Conservation (phyloP, 768 basidiomycete species). For the Rubroboletus satanas region DNA sequence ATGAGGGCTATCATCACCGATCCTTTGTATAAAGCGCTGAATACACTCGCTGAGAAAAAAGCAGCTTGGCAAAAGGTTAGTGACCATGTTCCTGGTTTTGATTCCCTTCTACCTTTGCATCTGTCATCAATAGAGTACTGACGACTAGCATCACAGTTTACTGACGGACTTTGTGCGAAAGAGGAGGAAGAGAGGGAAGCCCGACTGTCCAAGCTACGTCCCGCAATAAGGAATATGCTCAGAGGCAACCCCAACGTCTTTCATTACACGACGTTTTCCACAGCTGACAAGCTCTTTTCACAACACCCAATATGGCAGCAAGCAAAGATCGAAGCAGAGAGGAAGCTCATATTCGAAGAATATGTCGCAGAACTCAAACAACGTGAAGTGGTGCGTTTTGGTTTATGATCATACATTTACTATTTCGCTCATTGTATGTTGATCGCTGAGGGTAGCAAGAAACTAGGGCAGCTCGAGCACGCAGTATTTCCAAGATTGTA, state of each 20-base stretch:
- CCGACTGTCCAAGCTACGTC: slow-evolving; percentile 79
- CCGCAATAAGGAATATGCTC: slow-evolving; percentile 81
- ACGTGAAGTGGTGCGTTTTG: slow-evolving; percentile 74
- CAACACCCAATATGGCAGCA: slow-evolving; percentile 92
- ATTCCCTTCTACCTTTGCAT: background rate
- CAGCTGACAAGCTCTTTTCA: slow-evolving; percentile 81
- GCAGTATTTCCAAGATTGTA: slow-evolving; percentile 81
- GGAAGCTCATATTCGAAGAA: slow-evolving; percentile 87
- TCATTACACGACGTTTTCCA: slow-evolving; percentile 87
- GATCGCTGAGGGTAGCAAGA: slow-evolving; percentile 54
- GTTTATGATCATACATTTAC: background rate
- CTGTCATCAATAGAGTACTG: background rate
- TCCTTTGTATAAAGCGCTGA: slow-evolving; percentile 92
- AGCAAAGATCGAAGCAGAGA: slow-evolving; percentile 79
- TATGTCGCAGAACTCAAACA: slow-evolving; percentile 83
- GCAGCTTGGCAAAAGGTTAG: slow-evolving; percentile 87
- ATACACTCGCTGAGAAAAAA: slow-evolving; percentile 93
- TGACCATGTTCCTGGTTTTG: background rate
- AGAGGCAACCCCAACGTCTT: slow-evolving; percentile 85
- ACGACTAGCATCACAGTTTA: slow-evolving; percentile 47
- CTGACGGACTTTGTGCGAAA: slow-evolving; percentile 67
- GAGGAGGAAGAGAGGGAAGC: slow-evolving; percentile 85
- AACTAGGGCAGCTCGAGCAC: slow-evolving; percentile 66
- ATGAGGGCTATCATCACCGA: slow-evolving; percentile 99
- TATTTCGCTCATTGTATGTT: slow-evolving; percentile 7